Percentiles rank a stretch among this genome's conserved stretches.
Conservation (phyloP, 1,139 yeast genomes). For the Scheffersomyces parashehatae region DNA sequence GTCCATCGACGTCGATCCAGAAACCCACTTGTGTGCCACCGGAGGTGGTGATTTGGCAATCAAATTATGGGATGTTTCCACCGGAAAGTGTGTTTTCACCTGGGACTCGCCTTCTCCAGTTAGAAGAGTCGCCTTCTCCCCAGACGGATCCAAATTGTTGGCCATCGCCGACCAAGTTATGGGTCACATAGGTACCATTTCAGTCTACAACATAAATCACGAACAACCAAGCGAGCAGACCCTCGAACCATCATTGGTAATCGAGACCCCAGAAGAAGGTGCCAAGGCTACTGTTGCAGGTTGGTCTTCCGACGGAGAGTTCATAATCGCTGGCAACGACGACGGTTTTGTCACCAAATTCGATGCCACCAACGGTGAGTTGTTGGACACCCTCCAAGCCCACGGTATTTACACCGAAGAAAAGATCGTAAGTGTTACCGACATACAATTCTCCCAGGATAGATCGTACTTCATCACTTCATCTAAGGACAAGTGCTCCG, state of each 20-base stretch:
- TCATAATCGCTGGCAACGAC: constrained; percentile 83
- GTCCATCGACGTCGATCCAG: constrained; percentile 85
- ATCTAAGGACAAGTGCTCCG: constrained; percentile 90
- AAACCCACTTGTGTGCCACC: constrained; percentile 70
- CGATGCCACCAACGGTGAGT: constrained; percentile 74
- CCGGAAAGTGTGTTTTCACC: constrained; percentile 74
- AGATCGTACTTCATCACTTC: constrained; percentile 87
- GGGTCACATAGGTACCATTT: constrained; percentile 83
- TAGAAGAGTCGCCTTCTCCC: constrained; percentile 85
- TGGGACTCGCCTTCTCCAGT: constrained; percentile 85
- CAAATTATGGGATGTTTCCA: constrained; percentile 80
- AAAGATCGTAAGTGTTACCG: constrained; percentile 60
- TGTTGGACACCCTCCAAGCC: constrained; percentile 55
- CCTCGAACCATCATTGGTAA: constrained; percentile 57
- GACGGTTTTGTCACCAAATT: constrained; percentile 84
- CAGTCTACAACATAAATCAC: constrained; percentile 61
- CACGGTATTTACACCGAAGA: constrained; percentile 69
- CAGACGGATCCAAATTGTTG: constrained; percentile 67
- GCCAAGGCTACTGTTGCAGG: constrained; percentile 82
- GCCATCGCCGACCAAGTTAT: constrained; percentile 90
- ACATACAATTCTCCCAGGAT: constrained; percentile 87
- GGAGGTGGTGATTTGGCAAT: constrained; percentile 91
- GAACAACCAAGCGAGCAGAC: constrained; percentile 35
- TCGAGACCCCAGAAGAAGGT: constrained; percentile 62
- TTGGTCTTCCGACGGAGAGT: constrained; percentile 77